Conservation (phyloP, 352 stramenopile species). For the Globisporangium ultimum region DNA sequence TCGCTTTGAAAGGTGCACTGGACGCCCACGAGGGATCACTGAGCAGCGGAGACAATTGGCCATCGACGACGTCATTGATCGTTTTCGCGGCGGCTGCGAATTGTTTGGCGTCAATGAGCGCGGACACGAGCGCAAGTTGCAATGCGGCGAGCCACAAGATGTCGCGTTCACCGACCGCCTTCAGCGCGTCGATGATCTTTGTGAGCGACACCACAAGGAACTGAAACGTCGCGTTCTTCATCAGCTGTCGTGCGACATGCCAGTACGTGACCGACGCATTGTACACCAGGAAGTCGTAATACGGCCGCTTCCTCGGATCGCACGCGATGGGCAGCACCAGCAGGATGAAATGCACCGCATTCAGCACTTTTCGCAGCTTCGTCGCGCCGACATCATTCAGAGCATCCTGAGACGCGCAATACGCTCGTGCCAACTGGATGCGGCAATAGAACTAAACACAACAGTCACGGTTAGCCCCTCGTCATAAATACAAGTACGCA, state of each 20-base stretch:
- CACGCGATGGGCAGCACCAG: constrained; percentile 70
- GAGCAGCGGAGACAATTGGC: constrained; percentile 43
- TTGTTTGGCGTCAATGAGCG: constrained; percentile 66
- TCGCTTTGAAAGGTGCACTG: constrained; percentile 21
- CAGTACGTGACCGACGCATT: constrained; percentile 88
- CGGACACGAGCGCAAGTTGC: constrained; percentile 64
- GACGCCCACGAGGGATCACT: constrained; percentile 20
- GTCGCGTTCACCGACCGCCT: constrained; percentile 67
- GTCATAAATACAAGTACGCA: background rate
- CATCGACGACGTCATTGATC: constrained; percentile 68
- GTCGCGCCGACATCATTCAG: constrained; percentile 30
- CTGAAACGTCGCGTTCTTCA: constrained; percentile 76
- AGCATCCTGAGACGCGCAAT: constrained; percentile 47
- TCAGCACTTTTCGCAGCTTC: constrained; percentile 49
- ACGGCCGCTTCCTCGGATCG: constrained; percentile 46
- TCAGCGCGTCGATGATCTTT: constrained; percentile 67
- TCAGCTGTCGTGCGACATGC: constrained; percentile 77
- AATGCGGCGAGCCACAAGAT: constrained; percentile 60
- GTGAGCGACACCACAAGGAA: constrained; percentile 65
- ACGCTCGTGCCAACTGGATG: constrained; percentile 76
- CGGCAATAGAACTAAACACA: constrained; percentile 81
- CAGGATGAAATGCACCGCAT: constrained; percentile 77
- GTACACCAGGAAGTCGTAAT: constrained; percentile 91
- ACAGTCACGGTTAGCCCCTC: too few species aligned
- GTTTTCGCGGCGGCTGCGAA: constrained; percentile 47